Percentiles rank a stretch among this genome's conserved stretches.
Conservation (phyloP, 441 rosid genomes). For the Daphne laureola region DNA sequence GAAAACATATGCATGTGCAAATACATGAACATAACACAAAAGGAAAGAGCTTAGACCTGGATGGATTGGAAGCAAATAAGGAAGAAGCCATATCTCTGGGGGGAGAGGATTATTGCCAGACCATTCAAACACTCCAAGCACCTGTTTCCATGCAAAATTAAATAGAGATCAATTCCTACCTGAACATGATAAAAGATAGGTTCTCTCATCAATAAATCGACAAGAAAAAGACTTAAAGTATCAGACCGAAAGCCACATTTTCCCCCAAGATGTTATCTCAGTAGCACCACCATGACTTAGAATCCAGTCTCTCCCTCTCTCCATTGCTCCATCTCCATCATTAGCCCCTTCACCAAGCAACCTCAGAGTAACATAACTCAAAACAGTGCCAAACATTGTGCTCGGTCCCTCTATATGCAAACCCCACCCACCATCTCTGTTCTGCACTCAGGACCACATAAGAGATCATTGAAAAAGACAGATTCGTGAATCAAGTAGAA, state of each 20-base stretch:
- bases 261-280: slow-evolving; percentile 87
- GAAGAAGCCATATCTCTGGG: slow-evolving; percentile 92
- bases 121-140: slow-evolving; percentile 91
- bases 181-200: slow-evolving; percentile 9
- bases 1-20: background rate
- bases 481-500: background rate
- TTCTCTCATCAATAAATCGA: background rate
- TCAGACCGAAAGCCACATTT: slow-evolving; percentile 86
- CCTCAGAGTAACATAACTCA: slow-evolving; percentile 67
- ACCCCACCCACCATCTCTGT: slow-evolving; percentile 95
- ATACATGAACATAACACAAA: background rate
- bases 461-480: slow-evolving; percentile 8
- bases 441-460: slow-evolving; percentile 31
- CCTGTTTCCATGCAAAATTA: slow-evolving; percentile 32
- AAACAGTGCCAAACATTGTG: slow-evolving; percentile 79
- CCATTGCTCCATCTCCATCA: slow-evolving; percentile 62
- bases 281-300: slow-evolving; percentile 77
- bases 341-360: slow-evolving; percentile 80
- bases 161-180: slow-evolving; percentile 6
- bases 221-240: slow-evolving; percentile 7
- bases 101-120: slow-evolving; percentile 86
- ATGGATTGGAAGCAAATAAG: slow-evolving; percentile 62
- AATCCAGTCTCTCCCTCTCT: slow-evolving; percentile 72
- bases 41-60: slow-evolving; percentile 43
- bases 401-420: slow-evolving; percentile 85